Percentiles rank a stretch among this genome's conserved stretches.
Conservation (phyloP, 1,284 basidiomycete species). For the Lignosus rhinocerotis region DNA sequence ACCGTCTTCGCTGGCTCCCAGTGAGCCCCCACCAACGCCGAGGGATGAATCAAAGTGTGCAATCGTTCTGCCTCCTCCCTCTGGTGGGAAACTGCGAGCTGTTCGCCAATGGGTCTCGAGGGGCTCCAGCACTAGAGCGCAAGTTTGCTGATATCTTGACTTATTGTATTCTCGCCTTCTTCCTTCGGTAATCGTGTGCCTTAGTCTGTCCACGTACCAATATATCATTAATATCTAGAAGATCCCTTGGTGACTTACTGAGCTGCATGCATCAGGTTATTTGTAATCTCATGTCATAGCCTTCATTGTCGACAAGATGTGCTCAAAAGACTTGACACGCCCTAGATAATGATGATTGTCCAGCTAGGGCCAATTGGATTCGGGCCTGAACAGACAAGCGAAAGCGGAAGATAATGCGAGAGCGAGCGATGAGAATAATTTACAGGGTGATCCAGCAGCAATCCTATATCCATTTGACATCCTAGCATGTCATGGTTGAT, state of each 20-base stretch:
- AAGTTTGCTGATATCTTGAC: slow-evolving; percentile 23
- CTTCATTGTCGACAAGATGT: too few species aligned
- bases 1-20: slow-evolving; percentile 31
- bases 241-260: too few species aligned
- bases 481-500: neutral
- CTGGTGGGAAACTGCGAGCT: slow-evolving; percentile 46
- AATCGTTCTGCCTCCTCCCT: slow-evolving; percentile 7
- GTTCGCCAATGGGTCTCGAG: slow-evolving; percentile 46
- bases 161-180: slow-evolving; percentile 12
- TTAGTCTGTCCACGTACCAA: neutral
- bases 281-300: too few species aligned
- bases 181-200: too few species aligned
- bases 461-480: slow-evolving; percentile 6
- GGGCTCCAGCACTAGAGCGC: slow-evolving; percentile 20
- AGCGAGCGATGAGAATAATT: slow-evolving; percentile 1
- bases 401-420: neutral
- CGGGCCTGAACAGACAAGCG: neutral
- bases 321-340: too few species aligned
- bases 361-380: neutral
- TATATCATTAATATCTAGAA: neutral
- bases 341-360: too few species aligned
- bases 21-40: slow-evolving; percentile 33
- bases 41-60: slow-evolving; percentile 20
- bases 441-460: slow-evolving; percentile 6
- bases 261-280: too few species aligned